These are phyloP conservation scores for Onygenales sp. DNA, from an alignment of 2,329 filamentous ascomycete genomes.

Conservation along the genomic window DNA sequence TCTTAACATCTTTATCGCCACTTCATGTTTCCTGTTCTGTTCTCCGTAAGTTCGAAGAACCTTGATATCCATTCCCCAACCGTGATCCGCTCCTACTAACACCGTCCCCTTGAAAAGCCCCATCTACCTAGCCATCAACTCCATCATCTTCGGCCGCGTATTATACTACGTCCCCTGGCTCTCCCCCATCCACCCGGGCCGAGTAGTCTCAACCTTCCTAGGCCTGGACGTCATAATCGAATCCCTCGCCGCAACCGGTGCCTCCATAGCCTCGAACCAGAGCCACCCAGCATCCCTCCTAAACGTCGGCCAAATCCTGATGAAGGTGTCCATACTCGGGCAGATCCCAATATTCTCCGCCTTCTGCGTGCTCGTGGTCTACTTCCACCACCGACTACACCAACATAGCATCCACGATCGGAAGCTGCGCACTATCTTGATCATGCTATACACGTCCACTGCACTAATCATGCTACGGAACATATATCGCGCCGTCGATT, in stretches of 20 bases:
- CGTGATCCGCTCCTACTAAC: not conserved
- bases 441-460: conserved; percentile 33
- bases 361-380: conserved; percentile 39
- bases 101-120: conserved; percentile 16
- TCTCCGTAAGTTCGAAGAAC: conserved; percentile 23
- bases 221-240: conserved; percentile 42
- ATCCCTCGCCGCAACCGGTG: conserved; percentile 42
- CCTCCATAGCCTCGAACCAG: conserved; percentile 35
- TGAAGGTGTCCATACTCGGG: conserved; percentile 42
- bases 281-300: conserved; percentile 25
- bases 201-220: conserved; percentile 51
- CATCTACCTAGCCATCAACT: conserved; percentile 38
- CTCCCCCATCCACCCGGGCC: conserved; percentile 43
- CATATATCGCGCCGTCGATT: conserved; percentile 46
- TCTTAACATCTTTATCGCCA: conserved; percentile 28
- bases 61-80: not conserved
- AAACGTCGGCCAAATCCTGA: conserved; percentile 35
- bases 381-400: conserved; percentile 37
- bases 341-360: conserved; percentile 41
- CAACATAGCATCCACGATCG: conserved; percentile 30
- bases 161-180: conserved; percentile 42
- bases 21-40: conserved; percentile 29
- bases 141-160: conserved; percentile 44
- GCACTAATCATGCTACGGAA: conserved; percentile 35
- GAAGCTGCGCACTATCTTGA: conserved; percentile 33